A percentile compares a stretch with the other conserved stretches of the same genome.
Conservation (phyloP, 768 basidiomycete genomes). For the Amanita jacksonii region DNA sequence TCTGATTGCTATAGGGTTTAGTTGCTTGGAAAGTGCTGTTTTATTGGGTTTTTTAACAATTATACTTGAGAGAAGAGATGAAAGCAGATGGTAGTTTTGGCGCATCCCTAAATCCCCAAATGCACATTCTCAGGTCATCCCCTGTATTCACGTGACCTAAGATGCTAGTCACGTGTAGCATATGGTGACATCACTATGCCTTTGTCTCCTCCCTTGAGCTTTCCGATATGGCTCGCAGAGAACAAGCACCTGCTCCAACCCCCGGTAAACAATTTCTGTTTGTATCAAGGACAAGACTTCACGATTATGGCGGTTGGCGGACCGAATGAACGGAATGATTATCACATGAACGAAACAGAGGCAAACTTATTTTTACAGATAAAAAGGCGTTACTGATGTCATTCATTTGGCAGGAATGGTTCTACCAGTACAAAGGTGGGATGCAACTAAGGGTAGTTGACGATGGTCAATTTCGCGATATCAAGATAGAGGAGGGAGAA, state of each 20-base stretch:
- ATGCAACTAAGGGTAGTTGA: slow-evolving; percentile 89
- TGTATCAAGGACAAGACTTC: slow-evolving; percentile 78
- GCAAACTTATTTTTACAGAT: slow-evolving; percentile 21
- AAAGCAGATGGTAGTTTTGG: too few species aligned
- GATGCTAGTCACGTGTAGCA: slow-evolving; percentile 12
- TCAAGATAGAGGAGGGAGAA: slow-evolving; percentile 86
- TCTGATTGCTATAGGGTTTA: too few species aligned
- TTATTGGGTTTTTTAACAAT: too few species aligned
- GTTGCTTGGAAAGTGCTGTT: too few species aligned
- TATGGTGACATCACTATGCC: slow-evolving; percentile 39
- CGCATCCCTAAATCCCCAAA: too few species aligned
- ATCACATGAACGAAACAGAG: slow-evolving; percentile 94
- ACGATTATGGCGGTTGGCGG: slow-evolving; percentile 96
- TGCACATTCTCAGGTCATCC: too few species aligned
- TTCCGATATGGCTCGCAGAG: slow-evolving; percentile 79
- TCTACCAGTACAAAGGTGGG: slow-evolving; percentile 91
- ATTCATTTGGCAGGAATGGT: slow-evolving; percentile 88
- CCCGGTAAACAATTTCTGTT: slow-evolving; percentile 87
- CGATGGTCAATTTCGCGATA: slow-evolving; percentile 71
- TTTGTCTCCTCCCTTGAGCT: slow-evolving; percentile 75
- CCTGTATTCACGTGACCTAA: slow-evolving; percentile 13
- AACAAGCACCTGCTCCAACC: slow-evolving; percentile 78
- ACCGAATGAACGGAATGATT: slow-evolving; percentile 90
- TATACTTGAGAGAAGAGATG: too few species aligned
- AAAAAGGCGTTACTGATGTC: too few species aligned